These are phyloP conservation scores for Fusarium acutatum DNA, from an alignment of 2,329 filamentous ascomycete species.

Conservation along the genomic window DNA sequence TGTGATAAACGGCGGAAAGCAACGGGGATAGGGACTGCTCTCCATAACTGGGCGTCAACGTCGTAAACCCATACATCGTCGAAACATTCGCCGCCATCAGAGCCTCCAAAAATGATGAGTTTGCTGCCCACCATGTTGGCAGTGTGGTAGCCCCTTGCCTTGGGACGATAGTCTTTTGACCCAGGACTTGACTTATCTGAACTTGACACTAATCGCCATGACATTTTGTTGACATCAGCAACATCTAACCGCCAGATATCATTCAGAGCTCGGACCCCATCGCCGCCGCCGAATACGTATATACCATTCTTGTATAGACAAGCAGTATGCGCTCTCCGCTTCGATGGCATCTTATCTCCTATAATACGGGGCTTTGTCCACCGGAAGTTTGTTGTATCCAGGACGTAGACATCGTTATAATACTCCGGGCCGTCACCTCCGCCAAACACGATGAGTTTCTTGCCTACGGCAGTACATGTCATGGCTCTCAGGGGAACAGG, in stretches of 20 bases:
- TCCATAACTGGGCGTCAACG: slow-evolving; percentile 69
- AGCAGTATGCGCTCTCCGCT: slow-evolving; percentile 73
- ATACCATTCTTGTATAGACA: slow-evolving; percentile 76
- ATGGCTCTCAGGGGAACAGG: slow-evolving; percentile 73
- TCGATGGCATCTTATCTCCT: slow-evolving; percentile 66
- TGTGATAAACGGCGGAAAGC: slow-evolving; percentile 73
- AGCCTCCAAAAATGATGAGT: slow-evolving; percentile 76
- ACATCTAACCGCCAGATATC: slow-evolving; percentile 79
- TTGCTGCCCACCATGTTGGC: slow-evolving; percentile 78
- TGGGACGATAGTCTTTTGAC: slow-evolving; percentile 58
- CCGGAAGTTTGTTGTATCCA: slow-evolving; percentile 75
- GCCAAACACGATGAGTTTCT: slow-evolving; percentile 75
- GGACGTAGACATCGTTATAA: slow-evolving; percentile 76
- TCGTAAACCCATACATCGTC: slow-evolving; percentile 79
- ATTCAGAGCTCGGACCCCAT: slow-evolving; percentile 74
- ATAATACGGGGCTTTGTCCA: slow-evolving; percentile 70
- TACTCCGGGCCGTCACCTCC: slow-evolving; percentile 75
- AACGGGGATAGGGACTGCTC: slow-evolving; percentile 64
- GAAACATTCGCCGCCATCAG: slow-evolving; percentile 76
- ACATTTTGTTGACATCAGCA: slow-evolving; percentile 71
- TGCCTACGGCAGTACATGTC: slow-evolving; percentile 76
- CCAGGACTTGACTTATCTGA: slow-evolving; percentile 49
- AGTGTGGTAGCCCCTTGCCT: slow-evolving; percentile 74
- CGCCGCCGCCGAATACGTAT: slow-evolving; percentile 76
- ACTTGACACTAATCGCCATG: slow-evolving; percentile 70